Percentiles rank a stretch among this genome's conserved stretches.
Evolutionary conservation across 208 protist species (phyloP).

Genomic region (Strigomonas galati): DNA sequence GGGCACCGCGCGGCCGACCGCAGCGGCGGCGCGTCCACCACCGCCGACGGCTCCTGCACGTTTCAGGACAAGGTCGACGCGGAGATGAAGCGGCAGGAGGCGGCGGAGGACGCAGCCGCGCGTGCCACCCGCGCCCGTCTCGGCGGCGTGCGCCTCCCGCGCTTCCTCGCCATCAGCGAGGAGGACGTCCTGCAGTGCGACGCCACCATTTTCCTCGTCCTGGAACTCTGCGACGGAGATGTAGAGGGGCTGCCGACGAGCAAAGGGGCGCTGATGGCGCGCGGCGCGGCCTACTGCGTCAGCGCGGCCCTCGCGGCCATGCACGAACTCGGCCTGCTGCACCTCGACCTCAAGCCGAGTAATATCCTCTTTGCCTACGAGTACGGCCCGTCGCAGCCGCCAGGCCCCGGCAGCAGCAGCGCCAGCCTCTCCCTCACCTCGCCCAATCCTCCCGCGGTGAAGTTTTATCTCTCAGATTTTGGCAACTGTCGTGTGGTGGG

Average conservation of each 20-base stretch:
- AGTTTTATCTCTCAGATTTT: slow-evolving; percentile 88
- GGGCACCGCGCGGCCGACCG: slow-evolving; percentile 8
- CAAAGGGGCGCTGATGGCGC: slow-evolving; percentile 32
- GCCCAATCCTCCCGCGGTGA: slow-evolving; percentile 25
- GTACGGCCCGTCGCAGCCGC: slow-evolving; percentile 36
- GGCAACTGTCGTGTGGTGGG: slow-evolving; percentile 83
- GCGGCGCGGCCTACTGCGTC: slow-evolving; percentile 76
- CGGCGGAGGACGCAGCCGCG: slow-evolving; percentile 23
- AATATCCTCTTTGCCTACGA: slow-evolving; percentile 83
- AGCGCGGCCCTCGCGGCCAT: slow-evolving; percentile 72
- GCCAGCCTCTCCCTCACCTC: not conserved
- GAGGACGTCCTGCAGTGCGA: slow-evolving; percentile 66
- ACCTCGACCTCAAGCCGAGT: slow-evolving; percentile 85
- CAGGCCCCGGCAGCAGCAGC: not conserved
- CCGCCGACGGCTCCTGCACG: slow-evolving; percentile 8
- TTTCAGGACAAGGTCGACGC: slow-evolving; percentile 22
- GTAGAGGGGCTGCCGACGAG: slow-evolving; percentile 61
- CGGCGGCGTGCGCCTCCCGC: slow-evolving; percentile 45
- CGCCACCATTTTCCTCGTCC: slow-evolving; percentile 74
- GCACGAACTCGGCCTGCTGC: slow-evolving; percentile 76
- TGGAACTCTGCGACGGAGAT: slow-evolving; percentile 84
- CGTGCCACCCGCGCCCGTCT: slow-evolving; percentile 25
- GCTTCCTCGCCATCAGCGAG: slow-evolving; percentile 74
- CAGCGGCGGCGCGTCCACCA: not conserved
- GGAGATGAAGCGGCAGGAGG: slow-evolving; percentile 21